These are phyloP conservation scores for Colletotrichum falcatum DNA, from an alignment of 2,329 filamentous ascomycete species.

Conservation along the genomic window DNA sequence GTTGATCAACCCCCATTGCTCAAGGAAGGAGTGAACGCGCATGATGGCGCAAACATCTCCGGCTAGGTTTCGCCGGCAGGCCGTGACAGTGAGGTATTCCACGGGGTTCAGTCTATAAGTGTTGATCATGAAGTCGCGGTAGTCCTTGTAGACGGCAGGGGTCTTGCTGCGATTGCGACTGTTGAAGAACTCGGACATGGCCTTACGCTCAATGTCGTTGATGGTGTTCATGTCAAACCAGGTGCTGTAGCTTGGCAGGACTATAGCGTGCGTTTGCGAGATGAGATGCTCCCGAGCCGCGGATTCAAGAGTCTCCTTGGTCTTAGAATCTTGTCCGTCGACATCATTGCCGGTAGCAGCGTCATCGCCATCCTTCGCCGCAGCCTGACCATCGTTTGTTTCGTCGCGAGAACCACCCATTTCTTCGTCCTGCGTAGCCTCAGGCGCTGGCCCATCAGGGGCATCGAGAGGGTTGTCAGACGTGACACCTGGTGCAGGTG, in stretches of 20 bases:
- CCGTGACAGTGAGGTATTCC: slow-evolving; percentile 97
- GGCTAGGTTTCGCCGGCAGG: slow-evolving; percentile 92
- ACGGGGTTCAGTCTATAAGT: slow-evolving; percentile 96
- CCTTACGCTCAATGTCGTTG: slow-evolving; percentile 92
- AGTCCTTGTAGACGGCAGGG: slow-evolving; percentile 96
- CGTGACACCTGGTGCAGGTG: slow-evolving; percentile 64
- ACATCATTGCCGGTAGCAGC: slow-evolving; percentile 59
- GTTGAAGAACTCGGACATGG: slow-evolving; percentile 98
- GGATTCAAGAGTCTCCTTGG: slow-evolving; percentile 85
- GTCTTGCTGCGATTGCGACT: slow-evolving; percentile 98
- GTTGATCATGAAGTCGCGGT: slow-evolving; percentile 99
- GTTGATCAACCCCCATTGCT: slow-evolving; percentile 99
- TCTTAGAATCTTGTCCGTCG: slow-evolving; percentile 70
- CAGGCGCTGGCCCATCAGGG: slow-evolving; percentile 71
- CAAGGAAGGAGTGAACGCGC: slow-evolving; percentile 96
- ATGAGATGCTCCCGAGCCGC: slow-evolving; percentile 93
- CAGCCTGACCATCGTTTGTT: slow-evolving; percentile 57
- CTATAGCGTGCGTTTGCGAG: slow-evolving; percentile 93
- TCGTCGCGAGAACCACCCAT: slow-evolving; percentile 76
- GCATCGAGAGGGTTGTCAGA: slow-evolving; percentile 77
- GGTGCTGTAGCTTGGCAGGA: slow-evolving; percentile 95
- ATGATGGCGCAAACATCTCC: slow-evolving; percentile 99
- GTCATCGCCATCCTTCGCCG: slow-evolving; percentile 58
- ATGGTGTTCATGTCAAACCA: slow-evolving; percentile 99
- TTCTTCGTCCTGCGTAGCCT: slow-evolving; percentile 80